Evolutionary conservation across 2,329 filamentous ascomycete species (phyloP), one percentile per base, ranked within the genome.

Genomic region (Ascochyta koolunga): DNA sequence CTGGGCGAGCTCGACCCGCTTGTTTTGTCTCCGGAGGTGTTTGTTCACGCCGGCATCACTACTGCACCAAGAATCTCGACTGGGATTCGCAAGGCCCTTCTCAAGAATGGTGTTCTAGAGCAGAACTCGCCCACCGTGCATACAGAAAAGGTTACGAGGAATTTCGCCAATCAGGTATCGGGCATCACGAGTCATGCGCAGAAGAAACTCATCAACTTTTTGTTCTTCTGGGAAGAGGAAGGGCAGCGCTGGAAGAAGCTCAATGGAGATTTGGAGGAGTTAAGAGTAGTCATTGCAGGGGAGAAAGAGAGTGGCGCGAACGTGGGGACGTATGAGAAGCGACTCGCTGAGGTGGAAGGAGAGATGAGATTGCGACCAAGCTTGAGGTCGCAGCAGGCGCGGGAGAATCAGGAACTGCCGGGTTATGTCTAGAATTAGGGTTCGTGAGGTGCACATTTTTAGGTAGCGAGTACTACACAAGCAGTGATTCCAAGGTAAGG

Each of bases 141-240:
- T 16, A 53, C 50, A 15, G 37, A 53, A 9, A 47, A 25, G 1
- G 47, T 53, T 13, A 53, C 50, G 10, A 37, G 38, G 25, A 41
- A 47, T 18, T 53, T 47, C 11, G 43, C 50, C 8, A 47, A 47
- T 15, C 50, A 53, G n/a, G 43, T 53, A 3, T 33, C 50, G 0
- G 38, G 27, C 11, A 53, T 53, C 19, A 47, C 50, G 4, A 53
- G 43, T 19, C 43, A 47, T 8, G 43, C 50, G 38, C 50, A 53
- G 32, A 47, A 48, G 25, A 53, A 53, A 31, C 43, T 53, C 10
- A 47, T 53, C 43, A 47, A 47, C 19, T 53, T 53, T 16, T 16
- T 53, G 43, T 53, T 53, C n/a, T 53, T 53, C 25, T 47, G 50
- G 50, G 43, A 48, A 16, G 50, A 53, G 13, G 50, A 53, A 13